phyloP scores from a whole-genome alignment of 495 filamentous ascomycete genomes.

The Penicillium antarcticum region DNA sequence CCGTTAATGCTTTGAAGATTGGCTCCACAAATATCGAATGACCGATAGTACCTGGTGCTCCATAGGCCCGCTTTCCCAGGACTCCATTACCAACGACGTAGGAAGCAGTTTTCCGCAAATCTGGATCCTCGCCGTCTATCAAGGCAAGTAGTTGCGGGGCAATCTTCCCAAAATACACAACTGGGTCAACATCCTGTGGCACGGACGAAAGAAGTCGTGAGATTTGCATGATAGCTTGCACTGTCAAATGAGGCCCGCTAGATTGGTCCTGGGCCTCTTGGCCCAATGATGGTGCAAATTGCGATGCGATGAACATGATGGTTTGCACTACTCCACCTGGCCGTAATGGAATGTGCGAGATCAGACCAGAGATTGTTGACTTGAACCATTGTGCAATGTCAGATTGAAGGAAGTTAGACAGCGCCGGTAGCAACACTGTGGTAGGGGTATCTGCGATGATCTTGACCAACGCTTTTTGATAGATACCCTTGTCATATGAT shows the following conservation, averaged over 20 bases:
- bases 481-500: constrained; percentile 14
- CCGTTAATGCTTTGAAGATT: constrained; percentile 59
- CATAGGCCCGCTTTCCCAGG: constrained; percentile 60
- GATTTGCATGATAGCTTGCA: constrained; percentile 67
- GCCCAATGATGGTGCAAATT: constrained; percentile 46
- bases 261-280: constrained; percentile 35
- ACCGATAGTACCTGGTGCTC: constrained; percentile 65
- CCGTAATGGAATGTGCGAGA: constrained; percentile 65
- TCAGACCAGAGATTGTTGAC: constrained; percentile 43
- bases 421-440: constrained; percentile 38
- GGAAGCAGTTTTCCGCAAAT: constrained; percentile 62
- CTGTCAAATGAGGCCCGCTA: constrained; percentile 62
- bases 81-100: constrained; percentile 75
- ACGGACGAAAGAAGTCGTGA: constrained; percentile 60
- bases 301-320: constrained; percentile 67
- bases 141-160: constrained; percentile 64
- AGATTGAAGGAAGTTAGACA: constrained; percentile 46
- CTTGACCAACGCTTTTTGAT: constrained; percentile 26
- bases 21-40: constrained; percentile 68
- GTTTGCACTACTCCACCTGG: constrained; percentile 62
- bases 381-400: constrained; percentile 47
- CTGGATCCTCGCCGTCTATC: constrained; percentile 62
- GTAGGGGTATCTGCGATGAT: constrained; percentile 45
- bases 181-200: constrained; percentile 54
- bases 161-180: constrained; percentile 59